Evolutionary conservation across 495 filamentous ascomycete species (phyloP).

Genomic region (Tetracladium marchalianum): DNA sequence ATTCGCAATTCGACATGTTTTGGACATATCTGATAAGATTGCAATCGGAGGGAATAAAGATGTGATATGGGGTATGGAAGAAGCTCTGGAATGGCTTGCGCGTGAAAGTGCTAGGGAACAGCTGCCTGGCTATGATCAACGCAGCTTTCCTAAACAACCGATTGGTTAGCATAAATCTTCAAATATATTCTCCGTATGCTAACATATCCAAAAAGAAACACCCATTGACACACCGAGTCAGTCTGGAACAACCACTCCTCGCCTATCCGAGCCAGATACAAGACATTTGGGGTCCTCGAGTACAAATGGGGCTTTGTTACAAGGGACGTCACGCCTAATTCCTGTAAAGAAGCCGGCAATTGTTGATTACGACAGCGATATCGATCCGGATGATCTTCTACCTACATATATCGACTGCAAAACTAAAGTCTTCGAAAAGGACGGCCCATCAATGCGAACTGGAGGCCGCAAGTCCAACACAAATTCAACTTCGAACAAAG

Average conservation of each 20-base stretch:
- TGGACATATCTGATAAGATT: conserved; percentile 46
- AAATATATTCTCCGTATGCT: background rate
- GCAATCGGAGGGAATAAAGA: conserved; percentile 42
- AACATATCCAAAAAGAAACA: conserved; percentile 24
- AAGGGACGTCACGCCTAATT: conserved; percentile 22
- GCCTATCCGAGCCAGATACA: conserved; percentile 24
- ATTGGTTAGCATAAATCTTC: conserved; percentile 6
- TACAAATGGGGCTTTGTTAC: conserved; percentile 19
- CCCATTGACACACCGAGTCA: conserved; percentile 32
- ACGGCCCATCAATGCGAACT: background rate
- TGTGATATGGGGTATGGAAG: conserved; percentile 71
- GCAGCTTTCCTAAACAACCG: conserved; percentile 7
- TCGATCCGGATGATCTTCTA: conserved; percentile 64
- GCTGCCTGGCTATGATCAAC: conserved; percentile 55
- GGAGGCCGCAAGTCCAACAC: conserved; percentile 1
- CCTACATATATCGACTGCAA: conserved; percentile 66
- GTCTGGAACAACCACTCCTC: conserved; percentile 38
- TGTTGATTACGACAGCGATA: conserved; percentile 43
- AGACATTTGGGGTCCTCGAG: conserved; percentile 13
- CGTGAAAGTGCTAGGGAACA: conserved; percentile 56
- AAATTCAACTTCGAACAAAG: conserved; percentile 14
- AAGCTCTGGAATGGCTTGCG: conserved; percentile 80
- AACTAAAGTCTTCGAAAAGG: conserved; percentile 46
- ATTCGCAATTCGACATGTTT: conserved; percentile 52
- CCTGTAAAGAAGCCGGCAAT: conserved; percentile 23